phyloP scores from a whole-genome alignment of 2,329 filamentous ascomycete species.

The Aspergillus versicolor region DNA sequence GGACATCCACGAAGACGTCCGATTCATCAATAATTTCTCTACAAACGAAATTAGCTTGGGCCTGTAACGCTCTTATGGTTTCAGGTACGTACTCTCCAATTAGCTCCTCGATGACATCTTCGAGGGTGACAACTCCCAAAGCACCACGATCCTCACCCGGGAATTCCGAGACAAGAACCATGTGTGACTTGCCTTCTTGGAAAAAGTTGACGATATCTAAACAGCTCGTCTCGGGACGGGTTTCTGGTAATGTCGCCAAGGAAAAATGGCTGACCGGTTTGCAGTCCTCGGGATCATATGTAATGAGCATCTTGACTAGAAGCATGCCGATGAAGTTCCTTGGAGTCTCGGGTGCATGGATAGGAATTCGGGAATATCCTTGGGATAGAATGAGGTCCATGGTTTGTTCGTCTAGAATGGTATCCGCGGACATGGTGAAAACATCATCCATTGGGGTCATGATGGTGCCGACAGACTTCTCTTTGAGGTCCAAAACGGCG shows the following conservation, averaged over 20 bases:
- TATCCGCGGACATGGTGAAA: constrained; percentile 94
- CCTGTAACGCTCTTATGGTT: not conserved
- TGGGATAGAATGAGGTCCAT: constrained; percentile 93
- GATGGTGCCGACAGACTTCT: constrained; percentile 89
- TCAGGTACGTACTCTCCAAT: constrained; percentile 79
- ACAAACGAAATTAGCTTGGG: constrained; percentile 14
- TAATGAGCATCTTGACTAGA: constrained; percentile 96
- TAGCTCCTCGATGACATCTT: constrained; percentile 97
- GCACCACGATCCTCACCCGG: constrained; percentile 91
- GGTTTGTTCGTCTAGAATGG: constrained; percentile 84
- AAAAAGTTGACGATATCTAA: constrained; percentile 99
- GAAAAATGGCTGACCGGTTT: constrained; percentile 86
- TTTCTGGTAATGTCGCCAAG: constrained; percentile 91
- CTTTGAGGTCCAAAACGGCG: constrained; percentile 92
- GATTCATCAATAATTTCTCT: constrained; percentile 99
- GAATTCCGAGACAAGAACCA: constrained; percentile 90
- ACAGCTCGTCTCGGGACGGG: constrained; percentile 90
- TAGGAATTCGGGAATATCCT: constrained; percentile 93
- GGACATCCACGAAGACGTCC: constrained; percentile 96
- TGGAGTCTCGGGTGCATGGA: constrained; percentile 79
- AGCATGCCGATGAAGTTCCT: constrained; percentile 97
- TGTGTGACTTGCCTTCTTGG: constrained; percentile 98
- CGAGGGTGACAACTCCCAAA: constrained; percentile 88
- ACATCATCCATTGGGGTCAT: constrained; percentile 99
- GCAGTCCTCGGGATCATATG: constrained; percentile 92